Conservation (phyloP, 495 filamentous ascomycete genomes). For the Copromyces sp. region DNA sequence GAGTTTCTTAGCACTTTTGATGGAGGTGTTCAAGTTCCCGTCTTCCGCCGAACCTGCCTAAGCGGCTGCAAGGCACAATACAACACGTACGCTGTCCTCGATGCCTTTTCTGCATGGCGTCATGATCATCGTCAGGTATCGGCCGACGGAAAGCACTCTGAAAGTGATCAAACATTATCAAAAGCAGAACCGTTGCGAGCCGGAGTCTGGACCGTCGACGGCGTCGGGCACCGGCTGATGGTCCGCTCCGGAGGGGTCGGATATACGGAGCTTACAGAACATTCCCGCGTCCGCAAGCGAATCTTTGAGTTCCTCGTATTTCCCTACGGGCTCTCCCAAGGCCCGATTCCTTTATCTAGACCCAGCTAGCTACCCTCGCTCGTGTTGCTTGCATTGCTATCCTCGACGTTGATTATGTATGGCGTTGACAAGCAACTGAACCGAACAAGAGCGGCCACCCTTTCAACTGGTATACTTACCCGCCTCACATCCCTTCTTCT, state of each 20-base stretch:
- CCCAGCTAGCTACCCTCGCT: not conserved
- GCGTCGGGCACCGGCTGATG: not conserved
- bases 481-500: not conserved
- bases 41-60: not conserved
- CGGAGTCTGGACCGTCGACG: not conserved
- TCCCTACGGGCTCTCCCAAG: not conserved
- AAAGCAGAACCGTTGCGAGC: not conserved
- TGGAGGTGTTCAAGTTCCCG: not conserved
- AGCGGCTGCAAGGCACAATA: conserved; percentile 6
- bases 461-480: not conserved
- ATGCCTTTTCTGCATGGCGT: conserved; percentile 3
- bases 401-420: not conserved
- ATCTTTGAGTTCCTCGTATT: not conserved
- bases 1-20: not conserved
- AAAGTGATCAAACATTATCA: not conserved
- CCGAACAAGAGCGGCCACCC: not conserved
- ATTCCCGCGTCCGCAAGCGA: not conserved
- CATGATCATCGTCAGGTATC: not conserved
- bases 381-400: not conserved
- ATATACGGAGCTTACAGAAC: not conserved
- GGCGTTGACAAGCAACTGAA: not conserved
- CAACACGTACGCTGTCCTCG: not conserved
- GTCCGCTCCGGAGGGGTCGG: not conserved
- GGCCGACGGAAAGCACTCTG: not conserved
- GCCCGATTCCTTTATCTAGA: not conserved